phyloP scores from a whole-genome alignment of 441 rosid genomes.

The Aleurites moluccanus region DNA sequence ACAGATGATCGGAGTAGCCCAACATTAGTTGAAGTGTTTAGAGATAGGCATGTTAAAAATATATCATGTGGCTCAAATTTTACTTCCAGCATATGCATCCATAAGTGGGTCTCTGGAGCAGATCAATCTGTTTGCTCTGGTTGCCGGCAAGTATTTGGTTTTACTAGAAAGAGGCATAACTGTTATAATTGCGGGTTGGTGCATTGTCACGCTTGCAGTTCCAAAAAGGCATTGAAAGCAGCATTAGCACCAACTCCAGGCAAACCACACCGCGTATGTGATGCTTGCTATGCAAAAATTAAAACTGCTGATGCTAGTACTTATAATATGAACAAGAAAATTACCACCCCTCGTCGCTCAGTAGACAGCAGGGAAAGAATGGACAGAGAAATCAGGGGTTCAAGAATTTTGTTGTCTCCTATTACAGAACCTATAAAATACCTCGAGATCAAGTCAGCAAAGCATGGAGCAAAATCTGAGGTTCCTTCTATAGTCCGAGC shows the following conservation, averaged over 20 bases:
- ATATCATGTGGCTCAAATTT: constrained; percentile 91
- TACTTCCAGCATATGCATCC: constrained; percentile 85
- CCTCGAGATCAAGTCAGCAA: constrained; percentile 56
- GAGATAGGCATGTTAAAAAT: constrained; percentile 74
- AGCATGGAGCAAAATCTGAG: constrained; percentile 48
- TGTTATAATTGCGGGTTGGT: constrained; percentile 92
- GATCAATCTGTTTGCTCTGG: constrained; percentile 91
- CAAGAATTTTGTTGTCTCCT: constrained; percentile 58
- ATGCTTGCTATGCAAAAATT: constrained; percentile 76
- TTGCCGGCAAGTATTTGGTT: constrained; percentile 88
- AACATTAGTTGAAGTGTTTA: constrained; percentile 71
- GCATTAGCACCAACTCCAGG: constrained; percentile 97
- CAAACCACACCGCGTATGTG: constrained; percentile 94
- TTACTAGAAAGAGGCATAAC: constrained; percentile 84
- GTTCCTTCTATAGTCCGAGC: constrained; percentile 52
- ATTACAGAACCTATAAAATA: constrained; percentile 54
- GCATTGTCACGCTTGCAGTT: constrained; percentile 93
- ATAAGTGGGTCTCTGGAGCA: constrained; percentile 88
- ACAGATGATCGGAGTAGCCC: constrained; percentile 67
- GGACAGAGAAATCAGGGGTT: constrained; percentile 44
- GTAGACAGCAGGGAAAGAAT: constrained; percentile 55
- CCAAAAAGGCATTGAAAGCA: constrained; percentile 86
- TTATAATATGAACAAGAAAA: constrained; percentile 40
- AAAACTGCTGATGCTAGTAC: constrained; percentile 68
- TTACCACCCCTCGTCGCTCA: constrained; percentile 43